Evolutionary conservation across 106 monocot species (phyloP), one percentile per base, ranked within the genome.

Genomic region (Alisma plantagoaquatica): DNA sequence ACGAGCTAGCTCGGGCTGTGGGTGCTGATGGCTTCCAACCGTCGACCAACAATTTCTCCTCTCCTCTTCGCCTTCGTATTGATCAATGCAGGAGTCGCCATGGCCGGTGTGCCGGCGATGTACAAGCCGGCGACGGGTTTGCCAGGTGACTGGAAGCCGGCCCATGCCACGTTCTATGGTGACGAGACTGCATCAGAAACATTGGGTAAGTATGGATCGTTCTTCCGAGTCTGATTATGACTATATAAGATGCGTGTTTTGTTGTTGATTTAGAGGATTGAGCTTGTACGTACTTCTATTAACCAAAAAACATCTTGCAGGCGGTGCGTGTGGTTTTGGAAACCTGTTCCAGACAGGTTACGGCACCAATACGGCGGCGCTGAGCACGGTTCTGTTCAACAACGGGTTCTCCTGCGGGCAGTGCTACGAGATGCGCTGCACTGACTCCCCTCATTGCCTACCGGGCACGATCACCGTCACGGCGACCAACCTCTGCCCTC

Each of bases 401-500:
- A 68, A 76, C 14, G 92, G 92, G 0, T 62, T 48, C 18, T 76
- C 73, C 0, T 86, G 92, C 27, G 92, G 86, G 1, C 31, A 54
- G 0, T 92, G 92, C 42, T 92, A 69, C 31, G 73, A 86, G 55
- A 76, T 92, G 2, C 71, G 76, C 7, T 92, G 91, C 66, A 2
- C 31, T 0, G 64, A 67, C 4, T 72, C 78, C 1, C 50, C 57
- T 10, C 29, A 35, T 0, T 87, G 87, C 57, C 73, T 43, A n/a
- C 51, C 73, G 6, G 87, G 83, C 10, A 65, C 53, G 1, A 28
- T 62, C 11, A 76, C 78, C 19, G 66, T 92, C 19, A 87, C 92
- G 3, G 86, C 76, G 15, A 87, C 92, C 25, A 87, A 92, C 71
- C 60, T 87, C 17, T 92, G 92, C 74, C 92, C 92, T 1, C 83